Conservation (phyloP, 1,139 yeast genomes). For the Pichia sp. region DNA sequence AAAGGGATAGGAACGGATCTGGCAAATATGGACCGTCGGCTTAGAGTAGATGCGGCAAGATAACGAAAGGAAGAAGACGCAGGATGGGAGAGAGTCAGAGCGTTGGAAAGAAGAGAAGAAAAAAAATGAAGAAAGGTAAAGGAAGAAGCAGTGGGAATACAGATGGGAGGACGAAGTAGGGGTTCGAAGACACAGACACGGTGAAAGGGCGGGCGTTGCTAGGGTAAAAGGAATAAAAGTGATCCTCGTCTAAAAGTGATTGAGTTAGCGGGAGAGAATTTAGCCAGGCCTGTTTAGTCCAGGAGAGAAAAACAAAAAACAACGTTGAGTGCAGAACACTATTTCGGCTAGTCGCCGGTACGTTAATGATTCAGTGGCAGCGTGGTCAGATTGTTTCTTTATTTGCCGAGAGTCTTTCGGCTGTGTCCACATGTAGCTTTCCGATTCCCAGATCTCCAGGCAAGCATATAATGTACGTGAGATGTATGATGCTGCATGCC, state of each 20-base stretch:
- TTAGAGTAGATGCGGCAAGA: too few species aligned
- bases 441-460: not conserved
- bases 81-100: not conserved
- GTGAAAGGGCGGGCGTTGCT: not conserved
- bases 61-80: too few species aligned
- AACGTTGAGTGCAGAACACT: not conserved
- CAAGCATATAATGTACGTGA: not conserved
- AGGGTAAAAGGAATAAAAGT: not conserved
- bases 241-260: not conserved
- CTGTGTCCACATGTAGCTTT: not conserved
- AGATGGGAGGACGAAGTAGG: too few species aligned
- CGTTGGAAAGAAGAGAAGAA: not conserved
- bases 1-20: too few species aligned
- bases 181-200: not conserved
- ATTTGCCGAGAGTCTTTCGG: not conserved
- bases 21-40: too few species aligned
- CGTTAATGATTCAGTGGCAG: not conserved
- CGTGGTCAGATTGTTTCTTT: too few species aligned
- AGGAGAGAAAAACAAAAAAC: not conserved
- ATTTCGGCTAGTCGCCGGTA: not conserved
- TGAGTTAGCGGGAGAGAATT: not conserved
- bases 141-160: not conserved
- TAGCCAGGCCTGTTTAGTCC: not conserved
- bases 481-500: not conserved
- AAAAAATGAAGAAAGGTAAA: too few species aligned